Base-by-base conservation (phyloP, 2,329 filamentous ascomycete species). In the Tympanopsis confertula region DNA sequence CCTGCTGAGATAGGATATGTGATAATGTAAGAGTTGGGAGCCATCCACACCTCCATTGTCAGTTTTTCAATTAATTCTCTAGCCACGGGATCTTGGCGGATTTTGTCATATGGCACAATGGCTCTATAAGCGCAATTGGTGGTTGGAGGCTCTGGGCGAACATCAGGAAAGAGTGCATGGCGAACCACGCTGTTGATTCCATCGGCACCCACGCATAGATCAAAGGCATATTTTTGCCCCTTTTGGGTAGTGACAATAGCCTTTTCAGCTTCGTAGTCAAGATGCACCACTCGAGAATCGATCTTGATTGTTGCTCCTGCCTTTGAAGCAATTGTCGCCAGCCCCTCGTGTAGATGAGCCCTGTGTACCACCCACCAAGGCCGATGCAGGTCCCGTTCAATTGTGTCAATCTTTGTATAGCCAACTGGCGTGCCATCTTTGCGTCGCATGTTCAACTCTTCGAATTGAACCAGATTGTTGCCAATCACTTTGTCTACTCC, bases 321-420 rank as follows among this genome's bases (percentile, higher is more conserved):
- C 13, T 52, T 45, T 17, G 52, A 44, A 2, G 63, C 63, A 13
- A 62, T 51, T 17, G 59, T 48, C 12, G 57, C 55, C 2, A 68
- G 49, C 13, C 62, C 61, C 14, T 55, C 51, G 40, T 69, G 66
- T 4, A 69, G 52, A 47, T 69, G 62, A 12, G 64, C 63, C 14
- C 63, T 51, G 36, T 68, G 63, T 10, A 68, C 65, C 13, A 69
- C 51, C 58, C 62, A 66, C 54, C 63, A 67, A 5, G 58, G 60
- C 22, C 50, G 51, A 15, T 50, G 47, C 5, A 58, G 45, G 4
- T 44, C 42, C 2, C 53, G 40, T 36, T 59, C 54, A 10, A 62
- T 44, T 5, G 50, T 48, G 13, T 45, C 45, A 13, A 58, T 57
- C 22, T 50, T 44, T 5, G 59, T 60, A 39, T 57, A 47, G 14